Evolutionary conservation across 2,329 filamentous ascomycete species (phyloP), one percentile per base, ranked within the genome.

Genomic region (Trichoderma arundinaceum): DNA sequence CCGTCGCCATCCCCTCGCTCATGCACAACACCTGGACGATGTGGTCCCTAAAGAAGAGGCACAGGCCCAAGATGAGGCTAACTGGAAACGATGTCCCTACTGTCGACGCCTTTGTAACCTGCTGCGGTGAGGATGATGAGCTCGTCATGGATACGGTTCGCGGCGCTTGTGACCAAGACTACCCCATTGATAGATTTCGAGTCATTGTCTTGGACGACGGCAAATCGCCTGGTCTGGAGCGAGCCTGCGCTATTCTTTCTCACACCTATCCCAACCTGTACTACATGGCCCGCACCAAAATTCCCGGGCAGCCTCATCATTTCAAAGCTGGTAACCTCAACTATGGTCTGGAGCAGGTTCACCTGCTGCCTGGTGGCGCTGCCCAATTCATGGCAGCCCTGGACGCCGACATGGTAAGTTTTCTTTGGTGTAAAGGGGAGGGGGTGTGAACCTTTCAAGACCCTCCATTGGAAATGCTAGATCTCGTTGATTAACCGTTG

Each of bases 301-400:
- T 77, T 51, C 80, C 80, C 4, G 81, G 81, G 7, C 76, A 80
- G 39, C 81, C 82, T 1, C 80, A 85, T 69, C 83, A 86, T 72
- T 88, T 86, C 79, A 89, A 89, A 77, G 86, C 87, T 1, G 86
- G 87, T 58, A 89, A 89, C 72, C 77, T 89, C 60, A 89, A 88
- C 75, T 84, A 86, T 64, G 87, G 84, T 39, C 74, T 86, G 19
- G 82, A 86, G 15, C 78, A 81, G 63, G 78, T 82, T 4, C 77
- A 79, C 15, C 71, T 75, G n/a, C 75, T 88, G 38, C 83, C 84
- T 1, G 84, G 84, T 17, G 85, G 85, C 28, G 78, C 83, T n/a
- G 79, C 80, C 46, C 79, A 84, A 70, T 88, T 81, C 73, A 84
- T 89, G 72, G 87, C 86, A n/a, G 84, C 84, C 44, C 77, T 90